Evolutionary conservation across 75 land plant species (phyloP).

Genomic region (Adiantum capillusveneris): DNA sequence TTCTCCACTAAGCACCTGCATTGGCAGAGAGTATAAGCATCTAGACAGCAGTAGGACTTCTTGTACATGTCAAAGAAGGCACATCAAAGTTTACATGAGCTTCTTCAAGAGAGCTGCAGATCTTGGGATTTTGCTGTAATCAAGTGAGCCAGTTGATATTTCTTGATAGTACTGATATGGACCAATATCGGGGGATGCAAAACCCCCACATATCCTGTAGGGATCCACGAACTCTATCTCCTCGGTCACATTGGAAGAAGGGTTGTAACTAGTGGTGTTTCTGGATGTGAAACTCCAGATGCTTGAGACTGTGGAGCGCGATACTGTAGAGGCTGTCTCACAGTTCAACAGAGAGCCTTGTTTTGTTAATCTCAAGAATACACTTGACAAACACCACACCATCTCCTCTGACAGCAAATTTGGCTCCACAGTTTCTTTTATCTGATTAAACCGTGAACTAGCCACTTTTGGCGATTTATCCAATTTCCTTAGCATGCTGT

Average conservation of each 20-base stretch:
- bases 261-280: conserved; percentile 18
- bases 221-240: conserved; percentile 37
- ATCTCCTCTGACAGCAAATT: conserved; percentile 62
- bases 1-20: conserved; percentile 46
- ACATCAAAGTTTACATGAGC: conserved; percentile 27
- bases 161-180: conserved; percentile 43
- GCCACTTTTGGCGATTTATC: conserved; percentile 3
- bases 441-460: not conserved
- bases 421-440: conserved; percentile 12
- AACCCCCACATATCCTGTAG: conserved; percentile 26
- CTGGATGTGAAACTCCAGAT: conserved; percentile 34
- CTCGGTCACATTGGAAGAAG: conserved; percentile 8
- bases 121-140: conserved; percentile 21
- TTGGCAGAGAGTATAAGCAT: too few species aligned
- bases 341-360: conserved; percentile 16
- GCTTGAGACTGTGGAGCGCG: conserved; percentile 40
- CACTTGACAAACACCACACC: conserved; percentile 40
- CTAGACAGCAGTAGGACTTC: too few species aligned
- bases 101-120: conserved; percentile 25
- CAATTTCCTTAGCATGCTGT: conserved; percentile 13
- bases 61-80: too few species aligned
- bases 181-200: conserved; percentile 21
- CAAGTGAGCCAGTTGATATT: conserved; percentile 32
- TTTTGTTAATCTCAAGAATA: conserved; percentile 42
- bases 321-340: conserved; percentile 20